A percentile compares a stretch with the other conserved stretches of the same genome.
Conservation (phyloP, 441 rosid genomes). For the Adansonia rubrostipa region DNA sequence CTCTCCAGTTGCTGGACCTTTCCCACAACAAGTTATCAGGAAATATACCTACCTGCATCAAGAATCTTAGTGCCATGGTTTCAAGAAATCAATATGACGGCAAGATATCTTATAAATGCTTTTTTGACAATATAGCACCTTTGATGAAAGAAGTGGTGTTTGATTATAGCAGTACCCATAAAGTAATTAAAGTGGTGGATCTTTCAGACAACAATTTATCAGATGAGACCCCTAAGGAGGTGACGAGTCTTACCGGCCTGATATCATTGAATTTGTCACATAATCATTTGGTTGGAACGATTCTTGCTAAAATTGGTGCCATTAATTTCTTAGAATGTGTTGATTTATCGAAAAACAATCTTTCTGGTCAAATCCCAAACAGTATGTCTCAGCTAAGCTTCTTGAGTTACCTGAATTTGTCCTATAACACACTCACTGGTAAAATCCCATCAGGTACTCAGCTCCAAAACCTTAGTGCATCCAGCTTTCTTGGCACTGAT, state of each 20-base stretch:
- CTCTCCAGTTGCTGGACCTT: constrained; percentile 25
- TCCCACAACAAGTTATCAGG: constrained; percentile 19
- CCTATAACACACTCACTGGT: neutral
- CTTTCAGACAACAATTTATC: constrained; percentile 21
- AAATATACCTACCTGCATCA: constrained; percentile 17
- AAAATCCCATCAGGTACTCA: neutral
- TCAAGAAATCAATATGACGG: rapidly evolving
- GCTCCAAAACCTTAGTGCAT: neutral
- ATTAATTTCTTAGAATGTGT: constrained; percentile 26
- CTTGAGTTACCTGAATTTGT: constrained; percentile 22
- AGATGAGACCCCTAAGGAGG: constrained; percentile 18
- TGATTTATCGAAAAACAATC: constrained; percentile 19
- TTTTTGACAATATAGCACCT: neutral
- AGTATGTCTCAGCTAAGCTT: constrained; percentile 15
- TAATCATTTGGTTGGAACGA: neutral
- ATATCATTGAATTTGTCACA: constrained; percentile 20
- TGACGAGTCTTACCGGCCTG: constrained; percentile 4
- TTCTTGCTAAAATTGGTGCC: constrained; percentile 4
- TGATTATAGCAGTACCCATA: constrained; percentile 18
- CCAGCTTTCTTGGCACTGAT: neutral
- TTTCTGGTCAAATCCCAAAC: constrained; percentile 29
- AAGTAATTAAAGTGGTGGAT: constrained; percentile 17
- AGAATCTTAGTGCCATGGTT: constrained; percentile 21
- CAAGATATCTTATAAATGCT: neutral
- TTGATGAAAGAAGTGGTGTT: neutral